Evolutionary conservation across 192 early-diverging fungal genomes (phyloP).

Genomic region (Coemansia sp.): DNA sequence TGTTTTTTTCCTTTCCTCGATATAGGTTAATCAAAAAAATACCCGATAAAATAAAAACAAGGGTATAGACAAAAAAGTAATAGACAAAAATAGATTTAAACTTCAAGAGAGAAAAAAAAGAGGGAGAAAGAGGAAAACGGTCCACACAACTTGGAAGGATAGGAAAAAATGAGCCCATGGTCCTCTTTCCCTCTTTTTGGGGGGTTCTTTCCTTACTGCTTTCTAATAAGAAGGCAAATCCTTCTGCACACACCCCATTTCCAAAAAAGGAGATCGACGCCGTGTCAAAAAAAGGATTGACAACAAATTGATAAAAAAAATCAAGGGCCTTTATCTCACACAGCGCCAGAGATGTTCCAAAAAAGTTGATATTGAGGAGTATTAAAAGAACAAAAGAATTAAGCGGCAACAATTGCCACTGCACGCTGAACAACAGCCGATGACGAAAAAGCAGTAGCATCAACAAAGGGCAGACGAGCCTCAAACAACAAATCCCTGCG

Average conservation of each 20-base stretch:
- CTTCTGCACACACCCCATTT: not conserved
- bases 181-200: not conserved
- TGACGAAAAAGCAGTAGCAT: slow-evolving; percentile 10
- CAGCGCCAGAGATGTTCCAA: too few relatives aligned
- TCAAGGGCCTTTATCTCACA: too few relatives aligned
- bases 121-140: not conserved
- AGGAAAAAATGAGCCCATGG: not conserved
- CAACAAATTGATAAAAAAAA: not conserved
- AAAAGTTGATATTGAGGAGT: not conserved
- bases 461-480: slow-evolving; percentile 27
- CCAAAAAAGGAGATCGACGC: not conserved
- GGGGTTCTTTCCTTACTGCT: not conserved
- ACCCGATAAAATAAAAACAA: not conserved
- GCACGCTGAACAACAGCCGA: slow-evolving; percentile 58
- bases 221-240: slow-evolving; percentile 10
- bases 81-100: not conserved
- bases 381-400: not conserved
- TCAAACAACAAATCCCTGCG: slow-evolving; percentile 65
- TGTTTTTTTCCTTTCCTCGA: not conserved
- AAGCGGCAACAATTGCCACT: slow-evolving; percentile 61
- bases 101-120: not conserved
- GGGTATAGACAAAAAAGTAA: too few relatives aligned
- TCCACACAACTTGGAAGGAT: not conserved
- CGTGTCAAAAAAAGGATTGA: too few relatives aligned
- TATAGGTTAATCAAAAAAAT: not conserved